These are phyloP conservation scores for Verticillium dahliae DNA, from an alignment of 2,329 filamentous ascomycete genomes.

Conservation along the genomic window DNA sequence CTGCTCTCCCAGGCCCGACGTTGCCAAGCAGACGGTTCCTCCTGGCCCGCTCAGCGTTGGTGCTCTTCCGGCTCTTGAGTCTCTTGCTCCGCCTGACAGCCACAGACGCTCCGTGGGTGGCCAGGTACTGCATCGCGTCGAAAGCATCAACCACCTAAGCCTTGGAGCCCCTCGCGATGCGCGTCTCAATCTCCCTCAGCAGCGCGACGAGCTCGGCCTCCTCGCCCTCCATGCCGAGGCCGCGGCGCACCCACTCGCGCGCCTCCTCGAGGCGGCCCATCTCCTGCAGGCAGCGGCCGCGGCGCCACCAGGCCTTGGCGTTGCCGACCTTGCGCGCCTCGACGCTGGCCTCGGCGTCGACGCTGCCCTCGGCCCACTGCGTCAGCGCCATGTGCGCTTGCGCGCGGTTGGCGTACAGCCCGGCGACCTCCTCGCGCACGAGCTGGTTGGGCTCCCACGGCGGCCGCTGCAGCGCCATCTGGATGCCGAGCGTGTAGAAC, in stretches of 20 bases:
- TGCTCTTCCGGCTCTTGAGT: not conserved
- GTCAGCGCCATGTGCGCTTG: conserved; percentile 82
- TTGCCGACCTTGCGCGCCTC: conserved; percentile 84
- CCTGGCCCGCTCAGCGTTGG: not conserved
- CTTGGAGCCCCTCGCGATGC: conserved; percentile 29
- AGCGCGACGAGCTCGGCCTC: conserved; percentile 57
- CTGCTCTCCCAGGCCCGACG: not conserved
- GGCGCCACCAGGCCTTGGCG: conserved; percentile 89
- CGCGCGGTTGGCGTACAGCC: conserved; percentile 78
- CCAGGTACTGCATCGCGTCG: not conserved
- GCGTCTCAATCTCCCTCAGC: conserved; percentile 54
- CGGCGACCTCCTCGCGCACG: conserved; percentile 76
- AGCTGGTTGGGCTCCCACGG: conserved; percentile 82
- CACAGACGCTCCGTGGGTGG: not conserved
- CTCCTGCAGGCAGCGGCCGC: conserved; percentile 79
- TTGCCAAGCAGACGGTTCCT: not conserved
- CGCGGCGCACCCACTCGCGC: conserved; percentile 67
- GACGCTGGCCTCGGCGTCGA: conserved; percentile 82
- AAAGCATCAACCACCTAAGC: conserved; percentile 1
- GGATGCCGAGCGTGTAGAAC: conserved; percentile 78
- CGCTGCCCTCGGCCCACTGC: conserved; percentile 77
- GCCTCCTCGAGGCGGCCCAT: conserved; percentile 87
- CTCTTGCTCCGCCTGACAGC: not conserved
- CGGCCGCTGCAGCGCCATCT: conserved; percentile 80
- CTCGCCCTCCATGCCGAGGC: conserved; percentile 75